Base-by-base conservation (phyloP, 176 grass and related monocot species). In the Puccinellia tenuiflora region DNA sequence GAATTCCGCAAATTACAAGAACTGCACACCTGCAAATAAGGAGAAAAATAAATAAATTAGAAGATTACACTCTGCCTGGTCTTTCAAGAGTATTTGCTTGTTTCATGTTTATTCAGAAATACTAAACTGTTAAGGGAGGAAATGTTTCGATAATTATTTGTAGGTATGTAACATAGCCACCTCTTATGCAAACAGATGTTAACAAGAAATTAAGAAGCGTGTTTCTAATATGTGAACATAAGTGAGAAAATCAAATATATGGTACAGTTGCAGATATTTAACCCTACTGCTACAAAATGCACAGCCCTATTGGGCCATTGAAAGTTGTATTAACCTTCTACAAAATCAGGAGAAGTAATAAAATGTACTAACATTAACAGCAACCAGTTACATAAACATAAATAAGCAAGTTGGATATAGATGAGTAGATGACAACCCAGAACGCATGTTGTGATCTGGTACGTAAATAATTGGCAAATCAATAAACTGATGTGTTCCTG, bases 21-120 rank as follows among this genome's bases (percentile, higher is more conserved):
- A 91, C 95, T 93, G 78, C 95, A 98, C 28, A 98, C 95, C 95
- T 98, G 90, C 84, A 73, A 84, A 80, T 82, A 25, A 68, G 77
- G 47, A 74, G 20, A 30, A 81, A 85, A 76, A 43, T n/a, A 51
- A 76, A 77, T 24, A 51, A 43, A 84, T 78, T 66, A 75, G 10
- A 56, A 68, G 29, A 75, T 80, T 73, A 48, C 69, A 73, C 25
- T 22, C 26, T 73, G 69, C 17, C 15, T 74, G 26, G 70, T 74
- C 15, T 78, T 43, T 45, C 37, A 43, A 61, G 55, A 20, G 24
- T 61, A 43, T 43, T 61, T 25, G 6, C 76, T 61, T 12, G 24
- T 26, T 78, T 62, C 16, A 42, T 61, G 54, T 78, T 78, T 62
- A 61, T 29, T 29, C 21, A 78, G 37, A 42, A 17, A 24, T 29